Conservation (phyloP, 2,329 filamentous ascomycete genomes). For the Ophiostoma angusticollis region DNA sequence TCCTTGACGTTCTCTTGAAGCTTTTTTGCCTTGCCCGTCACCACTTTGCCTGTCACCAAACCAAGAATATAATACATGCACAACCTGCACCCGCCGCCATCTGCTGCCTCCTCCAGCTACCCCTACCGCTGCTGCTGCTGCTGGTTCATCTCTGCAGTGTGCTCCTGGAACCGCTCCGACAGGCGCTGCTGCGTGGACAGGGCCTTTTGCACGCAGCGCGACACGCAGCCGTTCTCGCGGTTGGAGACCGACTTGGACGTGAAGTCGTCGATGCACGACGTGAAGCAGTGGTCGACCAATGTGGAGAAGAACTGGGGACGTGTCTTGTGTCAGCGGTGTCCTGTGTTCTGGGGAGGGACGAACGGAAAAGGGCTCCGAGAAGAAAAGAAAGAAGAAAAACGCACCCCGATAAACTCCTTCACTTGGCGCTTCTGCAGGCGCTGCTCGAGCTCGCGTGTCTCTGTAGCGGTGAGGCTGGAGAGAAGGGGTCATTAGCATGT, state of each 20-base stretch:
- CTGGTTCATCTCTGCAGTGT: slow-evolving; percentile 47
- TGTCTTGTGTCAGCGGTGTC: too few relatives aligned
- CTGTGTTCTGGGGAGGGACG: background rate
- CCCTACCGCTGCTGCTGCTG: slow-evolving; percentile 29
- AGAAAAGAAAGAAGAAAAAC: slow-evolving; percentile 23
- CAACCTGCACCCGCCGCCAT: too few relatives aligned
- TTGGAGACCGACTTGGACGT: slow-evolving; percentile 86
- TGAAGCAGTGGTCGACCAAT: slow-evolving; percentile 82
- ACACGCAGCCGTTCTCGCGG: slow-evolving; percentile 82
- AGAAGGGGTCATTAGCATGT: slow-evolving; percentile 1
- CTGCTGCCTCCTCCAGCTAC: too few relatives aligned
- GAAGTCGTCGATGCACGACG: slow-evolving; percentile 96
- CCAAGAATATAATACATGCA: too few relatives aligned
- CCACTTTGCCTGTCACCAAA: too few relatives aligned
- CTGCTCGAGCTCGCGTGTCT: slow-evolving; percentile 72
- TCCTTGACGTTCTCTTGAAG: too few relatives aligned
- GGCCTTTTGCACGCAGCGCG: slow-evolving; percentile 92
- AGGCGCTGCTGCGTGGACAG: slow-evolving; percentile 84
- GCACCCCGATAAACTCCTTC: slow-evolving; percentile 95
- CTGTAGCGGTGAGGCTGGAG: slow-evolving; percentile 11
- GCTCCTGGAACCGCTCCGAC: slow-evolving; percentile 75
- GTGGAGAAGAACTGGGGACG: slow-evolving; percentile 44
- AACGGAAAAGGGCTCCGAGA: background rate
- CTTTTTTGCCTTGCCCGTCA: too few relatives aligned
- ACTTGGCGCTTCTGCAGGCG: slow-evolving; percentile 98